phyloP scores from a whole-genome alignment of 345 rosid genomes.

The Eucalyptus camaldulensis region DNA sequence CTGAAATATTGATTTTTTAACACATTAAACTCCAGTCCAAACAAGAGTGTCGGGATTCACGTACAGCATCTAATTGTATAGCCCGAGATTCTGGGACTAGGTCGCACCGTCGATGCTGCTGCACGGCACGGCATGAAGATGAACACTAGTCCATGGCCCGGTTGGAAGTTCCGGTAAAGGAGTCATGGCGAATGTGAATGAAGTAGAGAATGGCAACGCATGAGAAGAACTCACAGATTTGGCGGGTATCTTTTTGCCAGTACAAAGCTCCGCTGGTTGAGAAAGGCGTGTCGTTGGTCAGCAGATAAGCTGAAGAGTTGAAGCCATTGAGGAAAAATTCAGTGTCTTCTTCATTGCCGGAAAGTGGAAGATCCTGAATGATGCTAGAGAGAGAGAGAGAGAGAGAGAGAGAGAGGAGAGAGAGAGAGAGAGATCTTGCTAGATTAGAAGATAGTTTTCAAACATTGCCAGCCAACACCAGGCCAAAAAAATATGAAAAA shows the following conservation, averaged over 20 bases:
- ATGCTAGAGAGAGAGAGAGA: background rate
- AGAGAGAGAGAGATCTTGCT: background rate
- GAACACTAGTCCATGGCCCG: conserved; percentile 66
- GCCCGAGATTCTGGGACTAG: conserved; percentile 42
- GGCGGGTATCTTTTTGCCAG: conserved; percentile 25
- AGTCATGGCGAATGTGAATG: conserved; percentile 64
- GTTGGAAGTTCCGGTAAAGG: conserved; percentile 29
- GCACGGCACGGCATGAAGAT: conserved; percentile 36
- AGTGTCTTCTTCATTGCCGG: conserved; percentile 5
- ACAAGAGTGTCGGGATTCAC: conserved; percentile 22
- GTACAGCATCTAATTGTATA: conserved; percentile 41
- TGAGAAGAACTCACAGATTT: conserved; percentile 14
- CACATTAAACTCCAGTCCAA: conserved; percentile 60
- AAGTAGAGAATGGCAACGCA: conserved; percentile 47
- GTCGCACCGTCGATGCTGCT: conserved; percentile 13
- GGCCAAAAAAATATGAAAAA: no score
- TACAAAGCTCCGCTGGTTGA: conserved; percentile 57
- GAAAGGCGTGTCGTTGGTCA: conserved; percentile 21
- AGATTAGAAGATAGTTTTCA: background rate
- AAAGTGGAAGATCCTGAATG: background rate
- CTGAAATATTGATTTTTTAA: background rate
- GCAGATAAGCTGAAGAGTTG: conserved; percentile 23
- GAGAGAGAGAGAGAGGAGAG: background rate
- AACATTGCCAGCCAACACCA: background rate
- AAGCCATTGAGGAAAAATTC: conserved; percentile 72